Base-by-base conservation (phyloP, 2,329 filamentous ascomycete species). In the Ceratocystis eucalypticola region DNA sequence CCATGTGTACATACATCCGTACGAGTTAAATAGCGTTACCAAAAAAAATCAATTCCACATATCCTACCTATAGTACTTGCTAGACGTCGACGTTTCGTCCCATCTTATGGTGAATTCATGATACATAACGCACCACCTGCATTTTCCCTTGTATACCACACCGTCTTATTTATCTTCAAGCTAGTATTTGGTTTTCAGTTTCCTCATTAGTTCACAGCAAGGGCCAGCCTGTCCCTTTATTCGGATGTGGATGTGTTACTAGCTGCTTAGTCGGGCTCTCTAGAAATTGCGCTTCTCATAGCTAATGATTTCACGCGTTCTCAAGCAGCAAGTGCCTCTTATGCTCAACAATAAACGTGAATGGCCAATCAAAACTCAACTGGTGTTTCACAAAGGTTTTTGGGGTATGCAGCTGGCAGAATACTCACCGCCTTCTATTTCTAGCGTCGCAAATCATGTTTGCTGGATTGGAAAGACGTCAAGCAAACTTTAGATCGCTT, bases 391-490 rank as follows among this genome's bases (percentile, higher is more conserved):
- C 33, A 62, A 62, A 62, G 61, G 55, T 30, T 41, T 2, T 62
- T 17, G 45, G 20, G 15, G 63, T 48, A 45, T 65, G 33, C 25
- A 5, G 33, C 50, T 25, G 37, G 30, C 30, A 30, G 37, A 46
- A 25, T 45, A 1, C 33, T 61, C 62, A 68, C 66, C 66, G 63
- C 66, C 59, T 68, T 53, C 63, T 41, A 3, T 45, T 46, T 57
- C 7, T 41, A 20, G 15, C 41, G 22, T 41, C 30, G 25, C 59
- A 50, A 68, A 68, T 64, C 63, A 65, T 63, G 62, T 57, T 65
- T 63, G 41, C 53, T 10, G 63, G 48, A 68, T 63, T 68, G 61
- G 55, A 44, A 68, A 68, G 45, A 37, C 48, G 57, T 28, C 41
- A 61, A 20, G 17, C 57, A n/a, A 37, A 30, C 20, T 48, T 44